Evolutionary conservation across 2,329 filamentous ascomycete species (phyloP), one percentile per base, ranked within the genome.

Genomic region (Bretziella fagacearum): DNA sequence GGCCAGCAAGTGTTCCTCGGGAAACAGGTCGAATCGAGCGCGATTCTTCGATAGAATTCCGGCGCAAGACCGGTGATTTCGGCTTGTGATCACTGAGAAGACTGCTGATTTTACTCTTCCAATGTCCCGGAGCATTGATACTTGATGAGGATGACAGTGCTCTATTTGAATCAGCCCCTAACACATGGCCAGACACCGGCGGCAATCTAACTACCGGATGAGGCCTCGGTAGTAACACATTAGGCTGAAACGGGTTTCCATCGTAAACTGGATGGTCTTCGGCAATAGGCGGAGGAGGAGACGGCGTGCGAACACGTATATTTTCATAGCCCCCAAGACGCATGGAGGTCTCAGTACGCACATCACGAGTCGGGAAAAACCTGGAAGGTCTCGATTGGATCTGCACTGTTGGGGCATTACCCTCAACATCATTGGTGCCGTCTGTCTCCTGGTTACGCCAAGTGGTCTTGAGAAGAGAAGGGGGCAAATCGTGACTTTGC

Each of bases 41-140:
- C 22, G 18, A n/a, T 47, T 45, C 26, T 27, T 37, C n/a, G 39
- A 50, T 22, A 43, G 39, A 15, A 25, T 30, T 17, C 32, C 29
- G 33, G 18, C 40, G 40, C 25, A 43, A 17, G 7, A 20, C 20
- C 25, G 40, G 40, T 5, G 42, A 44, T n/a, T 47, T 44, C 3
- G 48, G 32, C 26, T 50, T 50, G 11, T 50, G 48, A n/a, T 76
- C 75, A 54, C 77, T 74, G 29, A 94, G 70, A 37, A 93, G 69
- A 39, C 72, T 79, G 60, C 93, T 86, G 60, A 95, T 86, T 56
- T 78, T 78, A 55, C 82, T 79, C 60, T 93, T 85, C 86, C 86
- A 89, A 18, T 48, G 45, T 17, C 44, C 44, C 17, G 41, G 30
- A 7, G 45, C 33, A 45, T 42, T 41, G 8, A 25, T 22, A 2